Evolutionary conservation across 768 basidiomycete species (phyloP).

Genomic region (Fomitopsis pulvina): DNA sequence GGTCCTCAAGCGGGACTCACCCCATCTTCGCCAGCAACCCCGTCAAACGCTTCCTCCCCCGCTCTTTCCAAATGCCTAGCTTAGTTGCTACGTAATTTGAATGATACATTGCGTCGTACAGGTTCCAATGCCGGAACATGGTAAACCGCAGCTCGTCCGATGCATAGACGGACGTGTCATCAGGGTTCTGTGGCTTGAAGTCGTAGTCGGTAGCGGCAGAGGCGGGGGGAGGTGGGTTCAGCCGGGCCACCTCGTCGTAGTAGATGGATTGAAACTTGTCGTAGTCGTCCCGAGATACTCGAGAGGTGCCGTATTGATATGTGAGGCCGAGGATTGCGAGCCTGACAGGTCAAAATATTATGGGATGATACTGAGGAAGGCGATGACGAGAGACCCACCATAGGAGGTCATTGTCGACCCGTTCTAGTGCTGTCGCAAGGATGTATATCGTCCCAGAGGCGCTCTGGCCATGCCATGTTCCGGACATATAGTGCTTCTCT

Average conservation of each 20-base stretch:
- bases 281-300: constrained; percentile 83
- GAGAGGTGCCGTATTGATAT: constrained; percentile 82
- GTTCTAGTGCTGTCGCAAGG: constrained; percentile 84
- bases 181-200: constrained; percentile 58
- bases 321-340: constrained; percentile 91
- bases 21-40: constrained; percentile 98
- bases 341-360: constrained; percentile 37
- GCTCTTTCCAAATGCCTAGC: constrained; percentile 94
- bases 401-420: constrained; percentile 88
- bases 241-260: constrained; percentile 86
- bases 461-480: constrained; percentile 86
- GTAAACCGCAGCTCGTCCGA: constrained; percentile 92
- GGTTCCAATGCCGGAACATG: constrained; percentile 94
- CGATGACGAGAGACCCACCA: constrained; percentile 48
- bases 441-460: constrained; percentile 86
- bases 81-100: constrained; percentile 94
- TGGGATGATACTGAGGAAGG: background rate
- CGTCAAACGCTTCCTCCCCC: constrained; percentile 80
- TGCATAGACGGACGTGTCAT: constrained; percentile 76
- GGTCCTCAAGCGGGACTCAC: constrained; percentile 35
- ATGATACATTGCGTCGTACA: constrained; percentile 98
- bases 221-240: constrained; percentile 60
- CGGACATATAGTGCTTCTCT: constrained; percentile 77
- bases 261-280: constrained; percentile 76
- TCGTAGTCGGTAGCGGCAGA: constrained; percentile 31